A percentile compares a stretch with the other conserved stretches of the same genome.
Evolutionary conservation across 179 eudicot genomes (phyloP).

Genomic region (Dionaea muscipula): DNA sequence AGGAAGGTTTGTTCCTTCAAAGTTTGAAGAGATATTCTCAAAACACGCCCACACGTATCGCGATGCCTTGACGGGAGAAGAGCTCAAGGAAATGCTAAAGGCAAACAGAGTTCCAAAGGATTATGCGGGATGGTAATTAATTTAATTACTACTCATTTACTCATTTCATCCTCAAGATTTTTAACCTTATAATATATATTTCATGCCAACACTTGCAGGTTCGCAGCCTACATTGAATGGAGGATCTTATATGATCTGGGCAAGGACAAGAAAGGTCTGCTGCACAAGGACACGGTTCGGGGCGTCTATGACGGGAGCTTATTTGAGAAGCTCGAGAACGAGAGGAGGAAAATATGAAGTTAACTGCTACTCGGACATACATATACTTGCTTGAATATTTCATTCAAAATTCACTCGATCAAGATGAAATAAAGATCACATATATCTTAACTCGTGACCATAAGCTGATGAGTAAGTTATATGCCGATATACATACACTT

Average conservation of each 20-base stretch:
- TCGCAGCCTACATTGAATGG: conserved; percentile 43
- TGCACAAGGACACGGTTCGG: conserved; percentile 37
- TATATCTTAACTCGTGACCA: too few relatives aligned
- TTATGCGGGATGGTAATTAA: conserved; percentile 38
- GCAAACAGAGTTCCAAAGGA: conserved; percentile 53
- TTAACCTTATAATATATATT: not conserved
- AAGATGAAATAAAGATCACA: too few relatives aligned
- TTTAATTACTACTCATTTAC: not conserved
- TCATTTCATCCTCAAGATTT: not conserved
- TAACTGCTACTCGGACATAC: too few relatives aligned
- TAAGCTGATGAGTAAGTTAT: too few relatives aligned
- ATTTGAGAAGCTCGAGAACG: conserved; percentile 43
- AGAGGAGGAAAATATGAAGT: too few relatives aligned
- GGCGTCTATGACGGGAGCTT: conserved; percentile 62
- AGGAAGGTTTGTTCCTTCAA: conserved; percentile 65
- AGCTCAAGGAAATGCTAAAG: conserved; percentile 38
- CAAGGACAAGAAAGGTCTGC: conserved; percentile 50
- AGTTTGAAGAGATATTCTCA: conserved; percentile 52
- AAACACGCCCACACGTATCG: conserved; percentile 41
- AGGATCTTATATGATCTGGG: conserved; percentile 35
- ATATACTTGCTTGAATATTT: too few relatives aligned
- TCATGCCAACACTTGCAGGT: conserved; percentile 12
- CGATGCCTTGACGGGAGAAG: conserved; percentile 34
- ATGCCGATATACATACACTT: too few relatives aligned
- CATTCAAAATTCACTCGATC: too few relatives aligned